Percentiles rank a stretch among this genome's conserved stretches.
phyloP scores from a whole-genome alignment of 192 early-diverging fungal genomes.

The Coemansia aciculifera region DNA sequence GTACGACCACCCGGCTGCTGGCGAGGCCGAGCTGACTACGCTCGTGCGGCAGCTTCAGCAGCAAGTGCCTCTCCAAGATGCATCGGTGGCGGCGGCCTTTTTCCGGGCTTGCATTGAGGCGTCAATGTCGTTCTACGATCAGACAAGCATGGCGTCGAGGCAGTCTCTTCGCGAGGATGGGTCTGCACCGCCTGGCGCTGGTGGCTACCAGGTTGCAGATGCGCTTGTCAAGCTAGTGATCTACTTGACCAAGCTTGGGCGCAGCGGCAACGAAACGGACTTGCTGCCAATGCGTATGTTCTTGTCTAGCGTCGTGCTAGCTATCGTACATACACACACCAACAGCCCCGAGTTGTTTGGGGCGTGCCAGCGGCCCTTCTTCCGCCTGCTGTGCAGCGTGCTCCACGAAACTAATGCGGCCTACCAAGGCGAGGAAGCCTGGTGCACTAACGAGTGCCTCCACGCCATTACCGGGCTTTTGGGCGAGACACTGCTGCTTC shows the following conservation, averaged over 20 bases:
- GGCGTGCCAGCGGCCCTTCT: conserved; percentile 79
- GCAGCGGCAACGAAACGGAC: conserved; percentile 50
- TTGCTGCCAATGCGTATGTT: conserved; percentile 78
- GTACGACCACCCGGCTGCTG: conserved; percentile 48
- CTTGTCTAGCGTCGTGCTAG: conserved; percentile 81
- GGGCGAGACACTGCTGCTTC: conserved; percentile 69
- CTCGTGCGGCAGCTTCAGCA: conserved; percentile 67
- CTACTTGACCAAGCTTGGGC: conserved; percentile 73
- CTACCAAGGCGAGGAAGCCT: conserved; percentile 25
- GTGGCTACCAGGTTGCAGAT: conserved; percentile 83
- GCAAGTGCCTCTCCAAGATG: conserved; percentile 73
- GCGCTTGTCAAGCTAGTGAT: conserved; percentile 90
- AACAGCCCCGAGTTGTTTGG: conserved; percentile 72
- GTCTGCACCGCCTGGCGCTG: conserved; percentile 12
- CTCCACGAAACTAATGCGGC: conserved; percentile 70
- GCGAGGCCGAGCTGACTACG: conserved; percentile 46
- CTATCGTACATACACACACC: conserved; percentile 84
- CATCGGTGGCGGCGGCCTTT: conserved; percentile 81
- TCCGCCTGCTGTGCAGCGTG: conserved; percentile 82
- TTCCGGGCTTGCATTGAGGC: conserved; percentile 89
- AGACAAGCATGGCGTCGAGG: conserved; percentile 44
- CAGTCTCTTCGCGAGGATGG: conserved; percentile 12
- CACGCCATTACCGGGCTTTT: conserved; percentile 21
- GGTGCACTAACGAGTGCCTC: conserved; percentile 27
- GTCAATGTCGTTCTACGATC: conserved; percentile 73